phyloP scores from a whole-genome alignment of 805 yeast species.

The Cyberlindnera petersonii region DNA sequence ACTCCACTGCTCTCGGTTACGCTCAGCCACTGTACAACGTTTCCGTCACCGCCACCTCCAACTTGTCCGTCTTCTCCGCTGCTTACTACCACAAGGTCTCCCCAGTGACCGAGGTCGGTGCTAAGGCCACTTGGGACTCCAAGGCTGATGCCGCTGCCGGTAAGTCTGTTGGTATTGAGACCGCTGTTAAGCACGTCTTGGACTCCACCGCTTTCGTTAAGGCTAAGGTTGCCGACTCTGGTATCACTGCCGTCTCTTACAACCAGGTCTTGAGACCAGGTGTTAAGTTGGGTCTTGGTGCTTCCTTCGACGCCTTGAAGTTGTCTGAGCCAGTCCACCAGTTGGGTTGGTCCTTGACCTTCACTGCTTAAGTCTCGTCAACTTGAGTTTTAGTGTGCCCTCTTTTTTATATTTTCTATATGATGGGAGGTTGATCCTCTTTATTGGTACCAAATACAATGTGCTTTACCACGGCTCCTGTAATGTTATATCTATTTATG shows the following conservation, averaged over 20 bases:
- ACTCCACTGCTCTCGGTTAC: constrained; percentile 93
- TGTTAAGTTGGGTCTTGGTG: constrained; percentile 95
- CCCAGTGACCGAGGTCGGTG: constrained; percentile 92
- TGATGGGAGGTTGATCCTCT: constrained; percentile 7
- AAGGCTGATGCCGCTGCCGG: constrained; percentile 60
- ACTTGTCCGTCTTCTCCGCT: constrained; percentile 86
- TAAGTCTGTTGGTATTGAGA: constrained; percentile 85
- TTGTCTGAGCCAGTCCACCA: constrained; percentile 96
- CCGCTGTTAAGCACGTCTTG: constrained; percentile 90
- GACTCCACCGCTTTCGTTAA: constrained; percentile 87
- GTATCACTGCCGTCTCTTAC: constrained; percentile 90
- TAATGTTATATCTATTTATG: too few relatives aligned
- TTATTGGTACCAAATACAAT: background rate
- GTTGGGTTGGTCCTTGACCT: constrained; percentile 91
- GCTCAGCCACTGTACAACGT: constrained; percentile 77
- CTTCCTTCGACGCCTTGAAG: constrained; percentile 93
- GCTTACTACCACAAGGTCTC: constrained; percentile 96
- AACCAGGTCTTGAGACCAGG: constrained; percentile 94
- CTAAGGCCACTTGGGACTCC: constrained; percentile 94
- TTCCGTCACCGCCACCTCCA: constrained; percentile 78
- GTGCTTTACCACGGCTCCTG: background rate
- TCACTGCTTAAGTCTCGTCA: constrained; percentile 62
- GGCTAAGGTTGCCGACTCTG: constrained; percentile 96
- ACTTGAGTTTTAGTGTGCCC: background rate
- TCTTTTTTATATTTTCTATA: too few relatives aligned